Evolutionary conservation across 75 land plant genomes (phyloP).

Genomic region (Sequoia sempervirens): DNA sequence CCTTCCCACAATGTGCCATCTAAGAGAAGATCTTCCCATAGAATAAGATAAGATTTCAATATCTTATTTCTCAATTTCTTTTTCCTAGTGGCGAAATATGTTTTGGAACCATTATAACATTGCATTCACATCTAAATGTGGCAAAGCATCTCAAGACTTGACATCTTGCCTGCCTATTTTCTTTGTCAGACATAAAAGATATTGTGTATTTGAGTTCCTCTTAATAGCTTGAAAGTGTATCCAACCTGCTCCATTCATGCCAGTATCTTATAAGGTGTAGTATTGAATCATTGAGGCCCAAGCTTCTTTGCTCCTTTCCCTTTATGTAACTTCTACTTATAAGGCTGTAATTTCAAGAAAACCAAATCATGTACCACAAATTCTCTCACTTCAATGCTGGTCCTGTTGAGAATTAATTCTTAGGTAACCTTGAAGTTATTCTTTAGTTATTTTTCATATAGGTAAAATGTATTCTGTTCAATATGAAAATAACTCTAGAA

Average conservation of each 20-base stretch:
- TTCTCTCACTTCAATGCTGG: too few species aligned
- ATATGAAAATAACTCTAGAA: too few species aligned
- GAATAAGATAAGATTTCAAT: background rate
- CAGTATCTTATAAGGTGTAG: background rate
- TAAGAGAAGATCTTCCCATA: background rate
- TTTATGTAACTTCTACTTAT: too few species aligned
- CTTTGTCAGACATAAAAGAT: background rate
- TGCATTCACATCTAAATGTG: background rate
- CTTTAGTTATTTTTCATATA: too few species aligned
- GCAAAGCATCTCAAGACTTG: background rate
- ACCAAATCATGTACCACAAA: too few species aligned
- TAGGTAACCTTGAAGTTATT: too few species aligned
- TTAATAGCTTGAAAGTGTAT: background rate
- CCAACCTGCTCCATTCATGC: background rate
- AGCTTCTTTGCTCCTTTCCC: too few species aligned
- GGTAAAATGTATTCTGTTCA: too few species aligned
- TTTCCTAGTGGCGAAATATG: background rate
- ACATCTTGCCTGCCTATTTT: background rate
- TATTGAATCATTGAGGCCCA: too few species aligned
- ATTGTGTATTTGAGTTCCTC: background rate
- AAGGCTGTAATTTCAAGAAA: too few species aligned
- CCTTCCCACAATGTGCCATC: background rate
- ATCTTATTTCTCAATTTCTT: background rate
- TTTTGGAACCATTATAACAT: background rate
- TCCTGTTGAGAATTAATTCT: too few species aligned